Base-by-base conservation (phyloP, 192 early-diverging fungal species). In the Podila verticillata region DNA sequence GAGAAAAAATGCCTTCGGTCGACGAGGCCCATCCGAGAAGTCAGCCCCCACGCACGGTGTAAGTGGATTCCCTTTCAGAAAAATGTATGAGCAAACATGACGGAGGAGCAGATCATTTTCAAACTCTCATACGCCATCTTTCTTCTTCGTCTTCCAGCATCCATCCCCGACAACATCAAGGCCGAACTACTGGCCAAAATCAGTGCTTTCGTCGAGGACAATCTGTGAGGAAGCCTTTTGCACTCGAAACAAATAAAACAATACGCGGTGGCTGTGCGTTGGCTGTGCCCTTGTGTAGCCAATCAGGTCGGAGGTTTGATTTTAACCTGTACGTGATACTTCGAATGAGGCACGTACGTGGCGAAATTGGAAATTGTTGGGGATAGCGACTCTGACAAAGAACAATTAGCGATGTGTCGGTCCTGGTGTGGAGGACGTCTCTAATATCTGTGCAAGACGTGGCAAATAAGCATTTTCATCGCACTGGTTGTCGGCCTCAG, bases 21-120 rank as follows among this genome's bases (percentile, higher is more conserved):
- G 75, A 79, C n/a, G 75, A 79, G 59, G 60, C 67, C n/a, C 30
- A 79, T 79, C 36, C 70, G 70, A 20, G 75, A 79, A 57, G 75
- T 79, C 48, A 67, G 75, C 36, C 68, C 68, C 22, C 68, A 66
- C 56, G 75, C 75, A 7, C 68, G 75, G 63, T 68, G 75, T 79
- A 72, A 60, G 34, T 47, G n/a, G 22, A 20, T 30, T 31, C 17
- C 24, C 13, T 0, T 19, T 51, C 24, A 6, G 9, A 63, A 32
- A 63, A 22, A 39, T 39, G 7, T 57, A 3, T 44, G 17, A 15
- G 13, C 15, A 13, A 39, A 15, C 3, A 4, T 44, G 12, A 44
- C 2, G 39, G 39, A 39, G 13, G 1, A 39, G 36, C 12, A 15
- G 12, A 44, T 44, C 39, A 15, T 44, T 44, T 12, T 44, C 13